Evolutionary conservation across 306 rosid species (phyloP).

Genomic region (Purshia tridentata): DNA sequence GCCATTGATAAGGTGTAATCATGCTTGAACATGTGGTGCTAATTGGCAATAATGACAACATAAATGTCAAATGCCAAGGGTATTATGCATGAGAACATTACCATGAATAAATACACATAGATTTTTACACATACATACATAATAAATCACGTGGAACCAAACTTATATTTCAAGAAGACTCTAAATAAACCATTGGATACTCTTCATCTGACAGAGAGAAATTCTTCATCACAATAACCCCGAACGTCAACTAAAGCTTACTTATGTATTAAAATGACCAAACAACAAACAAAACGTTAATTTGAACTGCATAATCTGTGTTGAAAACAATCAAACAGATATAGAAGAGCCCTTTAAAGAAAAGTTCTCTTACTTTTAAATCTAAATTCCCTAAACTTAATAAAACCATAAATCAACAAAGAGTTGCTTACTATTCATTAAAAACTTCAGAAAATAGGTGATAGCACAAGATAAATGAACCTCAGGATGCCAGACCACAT

Average conservation of each 20-base stretch:
- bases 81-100: no score
- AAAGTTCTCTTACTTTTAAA: not conserved
- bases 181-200: not conserved
- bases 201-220: not conserved
- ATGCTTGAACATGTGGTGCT: no score
- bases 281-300: not conserved
- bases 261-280: not conserved
- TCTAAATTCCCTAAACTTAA: not conserved
- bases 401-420: not conserved
- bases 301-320: conserved; percentile 16
- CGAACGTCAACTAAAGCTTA: not conserved
- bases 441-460: not conserved
- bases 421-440: not conserved
- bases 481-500: not conserved
- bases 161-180: not conserved
- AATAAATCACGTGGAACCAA: no score
- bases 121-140: no score
- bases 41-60: no score
- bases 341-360: not conserved
- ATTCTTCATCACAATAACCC: not conserved
- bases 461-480: not conserved
- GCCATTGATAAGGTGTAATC: no score
- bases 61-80: no score
- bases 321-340: not conserved
- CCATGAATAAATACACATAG: no score